Evolutionary conservation across 495 filamentous ascomycete species (phyloP).

Genomic region (Gamarada debralockiae): DNA sequence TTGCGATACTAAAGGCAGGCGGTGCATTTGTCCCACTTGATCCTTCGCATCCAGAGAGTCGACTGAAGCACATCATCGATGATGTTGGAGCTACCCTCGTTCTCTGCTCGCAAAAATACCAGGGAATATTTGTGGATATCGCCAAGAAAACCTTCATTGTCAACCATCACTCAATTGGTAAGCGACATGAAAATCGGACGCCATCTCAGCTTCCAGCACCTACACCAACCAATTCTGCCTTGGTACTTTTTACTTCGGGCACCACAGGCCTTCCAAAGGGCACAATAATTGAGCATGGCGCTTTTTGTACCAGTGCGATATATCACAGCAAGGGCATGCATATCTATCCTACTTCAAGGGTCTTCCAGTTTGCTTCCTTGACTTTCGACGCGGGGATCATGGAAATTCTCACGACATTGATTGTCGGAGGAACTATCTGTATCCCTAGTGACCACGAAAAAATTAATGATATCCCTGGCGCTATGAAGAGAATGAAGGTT

Average conservation of each 20-base stretch:
- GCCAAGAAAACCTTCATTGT: not conserved
- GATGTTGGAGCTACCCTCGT: conserved; percentile 2
- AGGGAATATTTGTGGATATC: not conserved
- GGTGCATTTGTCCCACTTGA: conserved; percentile 46
- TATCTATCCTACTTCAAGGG: not conserved
- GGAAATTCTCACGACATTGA: conserved; percentile 76
- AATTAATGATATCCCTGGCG: conserved; percentile 32
- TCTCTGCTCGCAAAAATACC: not conserved
- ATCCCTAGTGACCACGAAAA: conserved; percentile 39
- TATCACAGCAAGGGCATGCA: not conserved
- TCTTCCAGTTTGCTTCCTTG: conserved; percentile 13
- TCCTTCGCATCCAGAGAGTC: conserved; percentile 30
- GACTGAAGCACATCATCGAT: conserved; percentile 2
- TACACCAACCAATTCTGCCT: conserved; percentile 24
- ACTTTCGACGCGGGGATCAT: conserved; percentile 80
- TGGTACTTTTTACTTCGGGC: conserved; percentile 47
- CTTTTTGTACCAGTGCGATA: conserved; percentile 3
- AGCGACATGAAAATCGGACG: no score
- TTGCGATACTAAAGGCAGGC: conserved; percentile 39
- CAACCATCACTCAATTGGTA: not conserved
- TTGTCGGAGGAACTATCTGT: conserved; percentile 53
- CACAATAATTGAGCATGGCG: conserved; percentile 30
- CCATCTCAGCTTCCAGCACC: no score
- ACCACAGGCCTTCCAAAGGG: conserved; percentile 47
- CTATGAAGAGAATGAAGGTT: conserved; percentile 32